A percentile compares a stretch with the other conserved stretches of the same genome.
phyloP scores from a whole-genome alignment of 371 early-diverging fungal species.

The Blyttiomyces sp. region DNA sequence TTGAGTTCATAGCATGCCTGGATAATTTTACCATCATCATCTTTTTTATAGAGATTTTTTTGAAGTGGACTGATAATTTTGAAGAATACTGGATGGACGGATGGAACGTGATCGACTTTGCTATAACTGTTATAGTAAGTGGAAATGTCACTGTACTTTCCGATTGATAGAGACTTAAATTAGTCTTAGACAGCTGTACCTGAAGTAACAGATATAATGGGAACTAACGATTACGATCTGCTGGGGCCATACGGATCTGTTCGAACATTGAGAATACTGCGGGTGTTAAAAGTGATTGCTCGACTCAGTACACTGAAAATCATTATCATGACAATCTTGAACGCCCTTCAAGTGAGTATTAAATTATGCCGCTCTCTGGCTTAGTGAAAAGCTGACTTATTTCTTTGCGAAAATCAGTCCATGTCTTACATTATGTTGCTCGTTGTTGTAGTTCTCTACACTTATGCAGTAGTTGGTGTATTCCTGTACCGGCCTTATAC shows the following conservation, averaged over 20 bases:
- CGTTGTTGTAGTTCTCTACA: slow-evolving; percentile 28
- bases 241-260: background rate
- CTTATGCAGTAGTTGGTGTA: slow-evolving; percentile 36
- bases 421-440: slow-evolving; percentile 41
- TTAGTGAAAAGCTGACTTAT: too few relatives aligned
- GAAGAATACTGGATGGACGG: slow-evolving; percentile 31
- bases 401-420: slow-evolving; percentile 14
- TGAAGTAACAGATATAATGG: slow-evolving; percentile 27
- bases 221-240: background rate
- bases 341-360: slow-evolving; percentile 34
- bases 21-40: slow-evolving; percentile 26
- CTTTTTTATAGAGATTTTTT: slow-evolving; percentile 31
- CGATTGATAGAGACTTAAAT: background rate
- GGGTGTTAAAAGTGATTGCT: slow-evolving; percentile 35
- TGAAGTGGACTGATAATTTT: slow-evolving; percentile 27
- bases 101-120: slow-evolving; percentile 44
- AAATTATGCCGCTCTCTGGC: background rate
- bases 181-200: slow-evolving; percentile 19
- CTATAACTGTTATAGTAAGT: slow-evolving; percentile 23
- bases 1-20: slow-evolving; percentile 28
- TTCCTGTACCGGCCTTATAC: slow-evolving; percentile 29
- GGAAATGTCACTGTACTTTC: background rate
- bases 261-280: slow-evolving; percentile 29
- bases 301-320: slow-evolving; percentile 31
- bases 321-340: slow-evolving; percentile 40